Percentiles rank a stretch among this genome's conserved stretches.
These are phyloP conservation scores for Suillus paluster DNA, from an alignment of 768 basidiomycete genomes.

Conservation along the genomic window DNA sequence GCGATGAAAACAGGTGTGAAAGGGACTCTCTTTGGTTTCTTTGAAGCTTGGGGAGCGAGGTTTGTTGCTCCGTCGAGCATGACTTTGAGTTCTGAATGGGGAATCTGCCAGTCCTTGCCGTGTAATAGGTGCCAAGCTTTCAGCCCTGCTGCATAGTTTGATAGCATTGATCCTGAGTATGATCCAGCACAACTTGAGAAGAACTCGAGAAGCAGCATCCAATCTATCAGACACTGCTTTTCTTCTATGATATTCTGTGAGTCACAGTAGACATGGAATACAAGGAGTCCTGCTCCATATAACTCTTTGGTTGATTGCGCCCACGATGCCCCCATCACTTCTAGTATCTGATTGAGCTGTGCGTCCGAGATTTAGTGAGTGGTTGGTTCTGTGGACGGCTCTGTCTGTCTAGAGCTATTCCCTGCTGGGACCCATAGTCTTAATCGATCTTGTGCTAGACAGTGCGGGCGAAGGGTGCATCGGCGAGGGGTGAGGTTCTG, in stretches of 20 bases:
- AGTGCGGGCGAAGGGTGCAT: no score
- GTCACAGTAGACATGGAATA: constrained; percentile 50
- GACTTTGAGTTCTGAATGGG: constrained; percentile 15
- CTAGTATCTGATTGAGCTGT: constrained; percentile 19
- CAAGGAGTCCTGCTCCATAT: constrained; percentile 43
- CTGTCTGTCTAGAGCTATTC: no score
- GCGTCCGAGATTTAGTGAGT: no score
- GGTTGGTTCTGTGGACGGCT: no score
- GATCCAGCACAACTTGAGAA: constrained; percentile 17
- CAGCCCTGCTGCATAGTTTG: constrained; percentile 20
- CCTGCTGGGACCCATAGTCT: no score
- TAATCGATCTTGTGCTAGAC: no score
- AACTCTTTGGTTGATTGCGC: constrained; percentile 32
- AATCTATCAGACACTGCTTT: constrained; percentile 10
- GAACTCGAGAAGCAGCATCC: constrained; percentile 15
- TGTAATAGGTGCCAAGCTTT: constrained; percentile 32
- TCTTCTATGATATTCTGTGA: constrained; percentile 12
- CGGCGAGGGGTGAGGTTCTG: no score
- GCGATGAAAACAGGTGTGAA: no score
- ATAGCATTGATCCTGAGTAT: constrained; percentile 14
- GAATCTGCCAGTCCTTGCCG: constrained; percentile 19
- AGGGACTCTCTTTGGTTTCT: no score
- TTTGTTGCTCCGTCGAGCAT: constrained; percentile 1
- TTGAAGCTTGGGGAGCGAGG: background rate
- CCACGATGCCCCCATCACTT: constrained; percentile 31